Evolutionary conservation across 768 basidiomycete genomes (phyloP), one percentile per base, ranked within the genome.

Genomic region (Pleurotus cornucopiae): DNA sequence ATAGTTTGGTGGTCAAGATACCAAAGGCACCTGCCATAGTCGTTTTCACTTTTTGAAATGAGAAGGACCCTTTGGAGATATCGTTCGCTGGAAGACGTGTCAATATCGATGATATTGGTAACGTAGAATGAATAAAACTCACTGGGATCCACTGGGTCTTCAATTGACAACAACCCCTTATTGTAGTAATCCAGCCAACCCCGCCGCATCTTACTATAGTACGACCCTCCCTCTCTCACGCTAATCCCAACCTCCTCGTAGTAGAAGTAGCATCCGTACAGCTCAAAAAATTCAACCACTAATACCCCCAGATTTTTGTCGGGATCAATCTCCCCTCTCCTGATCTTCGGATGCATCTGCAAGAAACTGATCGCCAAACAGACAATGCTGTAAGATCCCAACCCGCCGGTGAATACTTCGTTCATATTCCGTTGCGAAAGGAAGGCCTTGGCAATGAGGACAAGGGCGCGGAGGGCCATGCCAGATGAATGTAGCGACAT

Each of bases 281-380:
- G 77, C 75, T 98, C 95, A 65, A 98, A 97, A 67, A 98, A 98
- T 70, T 99, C 97, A 77, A 98, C 83, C 45, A 97, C 80, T 54
- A 99, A 73, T n/a, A 95, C 90, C 1, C 97, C 97, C 7, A 98
- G 77, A 65, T 98, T 98, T 63, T 82, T 77, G 61, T 86, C 84
- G 0, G 94, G 84, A 62, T 95, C 85, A 25, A 99, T 91, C 70
- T 95, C 91, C 0, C 85, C 90, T 54, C 83, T 71, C 40, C 95
- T 85, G 58, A 98, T 85, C 69, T 95, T 96, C 1, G 97, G 97
- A 63, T 99, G 97, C 80, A 97, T 91, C 79, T 98, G 97, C 47
- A 99, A 75, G 68, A 99, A 99, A 69, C 85, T 92, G 61, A 98
- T 83, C 9, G 89, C 94, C 55, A 99, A 70, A 68, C 92, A 97